Conservation (phyloP, 2,329 filamentous ascomycete genomes). For the Alternaria consortialis region DNA sequence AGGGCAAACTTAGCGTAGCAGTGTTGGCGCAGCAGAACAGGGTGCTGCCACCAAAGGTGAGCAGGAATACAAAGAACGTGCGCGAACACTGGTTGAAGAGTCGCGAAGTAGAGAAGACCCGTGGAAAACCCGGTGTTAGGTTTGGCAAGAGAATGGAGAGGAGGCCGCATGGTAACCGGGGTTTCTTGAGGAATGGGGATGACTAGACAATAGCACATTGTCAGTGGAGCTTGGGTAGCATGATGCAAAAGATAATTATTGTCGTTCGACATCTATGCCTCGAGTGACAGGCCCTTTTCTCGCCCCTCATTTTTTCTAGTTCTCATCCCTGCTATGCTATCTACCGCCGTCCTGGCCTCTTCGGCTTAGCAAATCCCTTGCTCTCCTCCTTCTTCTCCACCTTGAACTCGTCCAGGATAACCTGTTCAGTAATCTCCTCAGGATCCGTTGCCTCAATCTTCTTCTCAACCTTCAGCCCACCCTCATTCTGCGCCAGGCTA, state of each 20-base stretch:
- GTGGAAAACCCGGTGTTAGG: constrained; percentile 23
- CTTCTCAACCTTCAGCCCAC: constrained; percentile 73
- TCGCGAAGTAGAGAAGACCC: constrained; percentile 44
- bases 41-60: constrained; percentile 57
- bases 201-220: constrained; percentile 19
- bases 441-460: constrained; percentile 72
- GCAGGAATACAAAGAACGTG: constrained; percentile 41
- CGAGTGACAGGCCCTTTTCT: background rate
- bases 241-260: background rate
- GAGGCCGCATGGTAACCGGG: constrained; percentile 36
- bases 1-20: constrained; percentile 59
- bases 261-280: background rate
- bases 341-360: constrained; percentile 73
- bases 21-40: constrained; percentile 56
- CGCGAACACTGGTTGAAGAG: constrained; percentile 57
- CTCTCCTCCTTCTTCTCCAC: constrained; percentile 74
- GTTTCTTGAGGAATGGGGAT: constrained; percentile 44
- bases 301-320: background rate
- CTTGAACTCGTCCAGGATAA: constrained; percentile 72
- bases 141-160: constrained; percentile 43
- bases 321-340: background rate
- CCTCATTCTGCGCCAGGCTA: constrained; percentile 70
- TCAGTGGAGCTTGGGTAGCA: background rate
- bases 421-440: constrained; percentile 73
- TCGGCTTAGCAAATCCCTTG: constrained; percentile 77